Evolutionary conservation across 768 basidiomycete genomes (phyloP).

Genomic region (Phlegmacium glaucopus): DNA sequence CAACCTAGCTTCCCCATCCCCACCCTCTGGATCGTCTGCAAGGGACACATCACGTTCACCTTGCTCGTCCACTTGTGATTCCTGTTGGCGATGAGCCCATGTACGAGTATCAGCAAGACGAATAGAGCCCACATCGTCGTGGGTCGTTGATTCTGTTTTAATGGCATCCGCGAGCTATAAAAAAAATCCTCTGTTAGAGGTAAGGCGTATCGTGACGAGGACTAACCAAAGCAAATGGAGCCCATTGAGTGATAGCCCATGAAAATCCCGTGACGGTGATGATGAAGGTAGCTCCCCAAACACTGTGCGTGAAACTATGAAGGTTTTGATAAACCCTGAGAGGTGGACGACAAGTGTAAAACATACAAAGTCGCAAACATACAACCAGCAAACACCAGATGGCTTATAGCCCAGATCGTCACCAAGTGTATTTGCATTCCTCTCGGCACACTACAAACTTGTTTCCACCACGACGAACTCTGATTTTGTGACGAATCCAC

Average conservation of each 20-base stretch:
- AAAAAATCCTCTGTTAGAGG: neutral
- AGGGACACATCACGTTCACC: conserved; percentile 30
- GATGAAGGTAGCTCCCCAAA: conserved; percentile 69
- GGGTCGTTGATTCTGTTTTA: conserved; percentile 52
- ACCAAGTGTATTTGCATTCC: conserved; percentile 57
- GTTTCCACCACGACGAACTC: conserved; percentile 15
- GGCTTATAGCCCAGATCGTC: conserved; percentile 76
- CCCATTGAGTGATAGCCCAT: conserved; percentile 95
- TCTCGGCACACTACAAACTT: conserved; percentile 32
- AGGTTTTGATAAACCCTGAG: neutral
- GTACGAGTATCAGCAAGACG: conserved; percentile 44
- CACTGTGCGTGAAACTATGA: conserved; percentile 65
- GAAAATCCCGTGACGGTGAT: conserved; percentile 82
- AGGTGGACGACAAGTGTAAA: neutral
- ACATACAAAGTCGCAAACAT: conserved; percentile 86
- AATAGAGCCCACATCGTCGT: conserved; percentile 36
- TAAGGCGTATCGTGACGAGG: neutral
- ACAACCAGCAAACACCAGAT: conserved; percentile 66
- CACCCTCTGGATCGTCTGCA: conserved; percentile 25
- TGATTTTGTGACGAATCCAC: neutral
- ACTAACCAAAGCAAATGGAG: conserved; percentile 83
- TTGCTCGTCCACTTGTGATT: conserved; percentile 16
- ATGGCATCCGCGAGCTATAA: conserved; percentile 81
- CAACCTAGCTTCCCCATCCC: conserved; percentile 15
- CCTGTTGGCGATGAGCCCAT: neutral